Base-by-base conservation (phyloP, 495 filamentous ascomycete species). In the Ramalina intermedia region DNA sequence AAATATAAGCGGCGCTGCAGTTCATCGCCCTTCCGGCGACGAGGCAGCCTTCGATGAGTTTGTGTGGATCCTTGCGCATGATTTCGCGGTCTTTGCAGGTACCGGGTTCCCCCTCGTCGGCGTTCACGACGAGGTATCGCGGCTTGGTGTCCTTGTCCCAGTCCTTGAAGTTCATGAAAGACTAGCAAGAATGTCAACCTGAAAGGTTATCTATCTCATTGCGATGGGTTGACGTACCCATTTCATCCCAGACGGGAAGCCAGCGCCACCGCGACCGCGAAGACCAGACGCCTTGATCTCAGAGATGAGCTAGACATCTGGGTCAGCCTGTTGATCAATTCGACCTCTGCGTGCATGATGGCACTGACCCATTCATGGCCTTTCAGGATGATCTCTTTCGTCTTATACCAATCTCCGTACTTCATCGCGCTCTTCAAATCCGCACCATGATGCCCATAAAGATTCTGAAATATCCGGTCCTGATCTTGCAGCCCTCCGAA, bases 11-110 rank as follows among this genome's bases (percentile, higher is more conserved):
- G 55, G 91, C 93, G 26, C 87, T 89, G 65, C 87, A 89, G 69
- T 98, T 94, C 88, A 95, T 95, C 55, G 87, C 85, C 59, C 89
- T 85, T 18, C 91, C 91, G 49, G 94, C 93, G 38, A 98, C 87
- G 51, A 98, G 70, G 68, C 91, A 98, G 58, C 91, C 91, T 71
- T 98, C 91, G 55, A 98, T 73, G 50, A 98, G 81, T 74, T 96
- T 96, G 72, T 98, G 91, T 40, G 91, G 91, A 63, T 98, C 93
- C 68, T 98, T 96, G 65, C 91, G 87, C 90, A 98, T 98, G 60
- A 98, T 98, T 68, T 96, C 93, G 61, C 91, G 84, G 66, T 98
- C 91, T 70, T 98, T 98, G 81, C 91, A 98, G 29, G 91, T 98
- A 62, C 91, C 91, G 8, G 91, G 91, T 67, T 98, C 91, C 62